phyloP scores from a whole-genome alignment of 345 rosid species.

The Acer negundo region DNA sequence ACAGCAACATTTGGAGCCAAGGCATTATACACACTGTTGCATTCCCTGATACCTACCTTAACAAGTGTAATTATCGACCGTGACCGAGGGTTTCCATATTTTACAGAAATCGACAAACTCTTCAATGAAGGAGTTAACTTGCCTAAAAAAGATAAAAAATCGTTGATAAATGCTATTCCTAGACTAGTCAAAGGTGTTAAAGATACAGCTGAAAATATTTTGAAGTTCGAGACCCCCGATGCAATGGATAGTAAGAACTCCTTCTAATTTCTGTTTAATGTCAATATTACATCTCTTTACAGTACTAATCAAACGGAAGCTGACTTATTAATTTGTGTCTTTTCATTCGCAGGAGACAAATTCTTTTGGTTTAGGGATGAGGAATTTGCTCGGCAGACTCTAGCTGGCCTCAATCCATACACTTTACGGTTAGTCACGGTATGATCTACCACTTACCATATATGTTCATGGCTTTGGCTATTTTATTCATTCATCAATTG shows the following conservation, averaged over 20 bases:
- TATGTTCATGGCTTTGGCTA: too few species aligned
- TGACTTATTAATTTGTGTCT: background rate
- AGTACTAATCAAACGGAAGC: too few species aligned
- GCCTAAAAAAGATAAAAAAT: constrained; percentile 33
- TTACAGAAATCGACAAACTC: constrained; percentile 62
- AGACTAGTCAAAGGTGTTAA: constrained; percentile 47
- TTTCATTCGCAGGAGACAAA: constrained; percentile 3
- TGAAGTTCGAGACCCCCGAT: constrained; percentile 60
- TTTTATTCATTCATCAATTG: too few species aligned
- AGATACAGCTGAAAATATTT: constrained; percentile 35
- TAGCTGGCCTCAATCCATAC: constrained; percentile 70
- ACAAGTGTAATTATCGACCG: constrained; percentile 42
- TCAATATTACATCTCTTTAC: too few species aligned
- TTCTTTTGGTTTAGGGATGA: constrained; percentile 6
- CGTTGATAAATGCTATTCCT: constrained; percentile 48
- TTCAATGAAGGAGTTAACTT: constrained; percentile 58
- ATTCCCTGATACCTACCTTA: constrained; percentile 55
- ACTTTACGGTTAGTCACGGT: constrained; percentile 54
- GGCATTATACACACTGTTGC: constrained; percentile 55
- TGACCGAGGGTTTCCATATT: constrained; percentile 55
- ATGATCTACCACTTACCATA: background rate
- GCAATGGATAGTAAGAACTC: constrained; percentile 43
- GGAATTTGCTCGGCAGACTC: constrained; percentile 1
- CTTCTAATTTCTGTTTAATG: background rate
- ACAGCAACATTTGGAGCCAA: constrained; percentile 57